A percentile compares a stretch with the other conserved stretches of the same genome.
Conservation (phyloP, 169 alveolate species). For the Eimeria acervulina region DNA sequence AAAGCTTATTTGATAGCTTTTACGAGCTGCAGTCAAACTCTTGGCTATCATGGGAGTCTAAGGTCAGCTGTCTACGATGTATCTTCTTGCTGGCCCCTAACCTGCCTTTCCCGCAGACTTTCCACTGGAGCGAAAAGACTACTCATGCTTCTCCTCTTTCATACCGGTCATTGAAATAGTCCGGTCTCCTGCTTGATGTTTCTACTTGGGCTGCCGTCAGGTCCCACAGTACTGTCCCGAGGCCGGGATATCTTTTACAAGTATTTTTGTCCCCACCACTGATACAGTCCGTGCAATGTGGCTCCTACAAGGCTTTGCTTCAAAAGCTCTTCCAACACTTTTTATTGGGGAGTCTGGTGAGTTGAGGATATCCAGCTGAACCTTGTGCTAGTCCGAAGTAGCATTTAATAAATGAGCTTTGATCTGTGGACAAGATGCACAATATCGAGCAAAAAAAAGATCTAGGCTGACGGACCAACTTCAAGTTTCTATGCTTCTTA, state of each 20-base stretch:
- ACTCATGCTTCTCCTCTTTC: not conserved
- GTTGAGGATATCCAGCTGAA: not conserved
- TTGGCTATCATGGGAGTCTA: conserved; percentile 86
- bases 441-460: not conserved
- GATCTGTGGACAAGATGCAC: not conserved
- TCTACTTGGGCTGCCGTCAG: not conserved
- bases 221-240: conserved; percentile 87
- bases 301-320: conserved; percentile 91
- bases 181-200: not conserved
- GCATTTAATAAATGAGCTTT: not conserved
- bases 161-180: not conserved
- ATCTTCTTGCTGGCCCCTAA: not conserved
- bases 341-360: conserved; percentile 96
- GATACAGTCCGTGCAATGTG: conserved; percentile 95
- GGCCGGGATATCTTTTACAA: conserved; percentile 93
- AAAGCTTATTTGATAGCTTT: conserved; percentile 91
- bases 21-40: conserved; percentile 89
- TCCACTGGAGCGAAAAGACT: not conserved
- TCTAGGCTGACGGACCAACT: not conserved
- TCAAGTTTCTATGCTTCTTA: not conserved
- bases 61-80: conserved; percentile 71
- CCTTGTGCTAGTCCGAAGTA: not conserved
- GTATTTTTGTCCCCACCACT: conserved; percentile 96
- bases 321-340: conserved; percentile 93
- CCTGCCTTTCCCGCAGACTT: not conserved